Base-by-base conservation (phyloP, 176 grass and related monocot species). In the Phoenix dactylifera region DNA sequence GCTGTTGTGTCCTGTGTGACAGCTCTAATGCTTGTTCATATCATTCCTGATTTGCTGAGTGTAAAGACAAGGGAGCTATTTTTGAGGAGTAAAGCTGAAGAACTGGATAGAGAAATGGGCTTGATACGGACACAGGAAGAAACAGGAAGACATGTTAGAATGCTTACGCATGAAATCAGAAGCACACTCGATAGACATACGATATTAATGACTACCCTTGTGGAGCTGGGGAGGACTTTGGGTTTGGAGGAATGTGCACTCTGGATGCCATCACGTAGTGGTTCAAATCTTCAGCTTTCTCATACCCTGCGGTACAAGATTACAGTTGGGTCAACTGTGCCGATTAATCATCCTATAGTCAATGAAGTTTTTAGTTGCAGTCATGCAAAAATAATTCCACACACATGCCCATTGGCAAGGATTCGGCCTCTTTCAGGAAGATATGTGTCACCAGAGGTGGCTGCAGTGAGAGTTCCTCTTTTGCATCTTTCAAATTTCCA, bases 141-240 rank as follows among this genome's bases (percentile, higher is more conserved):
- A 72, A 88, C 80, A 5, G 85, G 85, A 18, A 61, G 85, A 49
- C 85, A 88, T 54, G 80, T 88, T 26, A 69, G 85, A n/a, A 88
- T 88, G 85, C 77, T 88, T 70, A 88, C 85, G 10, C 85, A 88
- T 62, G 85, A 88, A 79, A 88, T 88, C 44, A 66, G 85, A 44
- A 88, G 85, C 32, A 83, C 80, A 49, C 72, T 88, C 17, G 85
- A 88, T 39, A 74, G 85, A 20, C 85, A 88, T 55, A 88, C 85
- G 4, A 88, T 88, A 67, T 56, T 88, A 12, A 88, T 74, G 70
- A 88, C 85, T 3, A 88, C 85, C 3, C 66, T 88, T 6, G 85
- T 88, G 23, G 80, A 88, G 72, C 77, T 88, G 7, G 72, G 80
- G 22, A 79, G 85, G 39, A 88, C 76, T 14, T 35, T 88, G 62